Conservation (phyloP, 441 rosid species). For the Populus trichocarpa region DNA sequence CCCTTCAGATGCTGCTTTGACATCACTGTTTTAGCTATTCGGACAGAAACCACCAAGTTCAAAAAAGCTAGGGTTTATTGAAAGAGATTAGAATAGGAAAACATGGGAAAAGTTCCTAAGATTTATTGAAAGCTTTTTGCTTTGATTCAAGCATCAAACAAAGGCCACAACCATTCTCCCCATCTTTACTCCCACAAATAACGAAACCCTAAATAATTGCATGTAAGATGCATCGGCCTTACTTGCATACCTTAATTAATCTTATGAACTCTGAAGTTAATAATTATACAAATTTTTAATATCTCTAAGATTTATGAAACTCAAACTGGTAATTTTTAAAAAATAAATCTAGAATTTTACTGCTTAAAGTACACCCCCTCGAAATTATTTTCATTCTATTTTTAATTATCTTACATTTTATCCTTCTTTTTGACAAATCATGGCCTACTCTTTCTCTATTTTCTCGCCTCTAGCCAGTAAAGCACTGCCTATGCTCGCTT, state of each 20-base stretch:
- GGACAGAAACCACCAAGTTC: too few relatives aligned
- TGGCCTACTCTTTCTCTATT: background rate
- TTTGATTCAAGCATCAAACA: constrained; percentile 13
- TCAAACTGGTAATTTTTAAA: too few relatives aligned
- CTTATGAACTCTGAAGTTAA: too few relatives aligned
- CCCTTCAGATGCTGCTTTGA: background rate
- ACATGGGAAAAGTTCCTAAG: background rate
- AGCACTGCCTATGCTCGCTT: background rate
- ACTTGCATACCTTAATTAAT: too few relatives aligned
- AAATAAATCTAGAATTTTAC: too few relatives aligned
- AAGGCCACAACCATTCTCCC: background rate
- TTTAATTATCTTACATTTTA: too few relatives aligned
- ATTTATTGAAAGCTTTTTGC: background rate
- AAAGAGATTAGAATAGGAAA: constrained; percentile 1
- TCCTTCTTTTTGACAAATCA: background rate
- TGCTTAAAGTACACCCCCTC: too few relatives aligned
- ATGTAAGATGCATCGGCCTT: constrained; percentile 20
- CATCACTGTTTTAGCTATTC: background rate
- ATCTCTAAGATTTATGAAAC: too few relatives aligned
- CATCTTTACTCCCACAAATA: background rate
- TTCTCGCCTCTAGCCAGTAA: background rate
- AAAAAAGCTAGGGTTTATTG: background rate
- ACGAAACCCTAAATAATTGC: constrained; percentile 30
- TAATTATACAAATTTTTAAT: too few relatives aligned
- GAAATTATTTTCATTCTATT: too few relatives aligned